A percentile compares a stretch with the other conserved stretches of the same genome.
These are phyloP conservation scores for Aspergillus pseudoglaucus DNA, from an alignment of 2,329 filamentous ascomycete genomes.

Conservation along the genomic window DNA sequence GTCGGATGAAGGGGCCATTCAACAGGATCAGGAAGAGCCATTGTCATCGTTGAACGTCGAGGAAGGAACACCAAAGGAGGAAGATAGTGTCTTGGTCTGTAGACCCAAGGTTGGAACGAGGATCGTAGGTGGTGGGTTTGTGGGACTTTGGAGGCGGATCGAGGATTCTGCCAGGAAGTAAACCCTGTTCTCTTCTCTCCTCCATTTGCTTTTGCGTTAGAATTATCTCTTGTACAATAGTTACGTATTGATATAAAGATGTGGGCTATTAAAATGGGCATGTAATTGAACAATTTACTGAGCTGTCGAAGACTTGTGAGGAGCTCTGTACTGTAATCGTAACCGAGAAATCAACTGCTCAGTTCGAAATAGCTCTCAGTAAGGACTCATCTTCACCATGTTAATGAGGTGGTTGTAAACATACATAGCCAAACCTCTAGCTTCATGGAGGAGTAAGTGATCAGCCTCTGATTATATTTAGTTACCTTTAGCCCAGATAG, in stretches of 20 bases:
- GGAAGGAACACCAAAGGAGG: slow-evolving; percentile 13
- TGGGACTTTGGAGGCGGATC: slow-evolving; percentile 44
- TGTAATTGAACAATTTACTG: too few species aligned
- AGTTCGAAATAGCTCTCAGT: too few species aligned
- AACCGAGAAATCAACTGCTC: too few species aligned
- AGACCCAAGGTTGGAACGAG: slow-evolving; percentile 45
- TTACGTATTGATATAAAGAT: neutral
- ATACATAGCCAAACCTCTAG: too few species aligned
- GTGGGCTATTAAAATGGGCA: too few species aligned
- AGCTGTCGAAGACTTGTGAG: neutral
- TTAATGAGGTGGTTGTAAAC: too few species aligned
- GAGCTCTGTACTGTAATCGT: neutral
- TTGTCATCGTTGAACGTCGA: neutral
- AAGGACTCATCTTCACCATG: too few species aligned
- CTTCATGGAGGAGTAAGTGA: too few species aligned
- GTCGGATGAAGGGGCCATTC: slow-evolving; percentile 7
- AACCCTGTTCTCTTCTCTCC: neutral
- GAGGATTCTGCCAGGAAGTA: slow-evolving; percentile 17
- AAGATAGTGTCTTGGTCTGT: slow-evolving; percentile 44
- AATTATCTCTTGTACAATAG: neutral
- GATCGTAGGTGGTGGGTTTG: slow-evolving; percentile 46
- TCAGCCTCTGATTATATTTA: too few species aligned
- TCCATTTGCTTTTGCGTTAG: neutral
- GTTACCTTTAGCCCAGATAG: too few species aligned
- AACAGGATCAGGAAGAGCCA: slow-evolving; percentile 4